Evolutionary conservation across 1,139 yeast species (phyloP).

Genomic region (Wickerhamomyces sp.): DNA sequence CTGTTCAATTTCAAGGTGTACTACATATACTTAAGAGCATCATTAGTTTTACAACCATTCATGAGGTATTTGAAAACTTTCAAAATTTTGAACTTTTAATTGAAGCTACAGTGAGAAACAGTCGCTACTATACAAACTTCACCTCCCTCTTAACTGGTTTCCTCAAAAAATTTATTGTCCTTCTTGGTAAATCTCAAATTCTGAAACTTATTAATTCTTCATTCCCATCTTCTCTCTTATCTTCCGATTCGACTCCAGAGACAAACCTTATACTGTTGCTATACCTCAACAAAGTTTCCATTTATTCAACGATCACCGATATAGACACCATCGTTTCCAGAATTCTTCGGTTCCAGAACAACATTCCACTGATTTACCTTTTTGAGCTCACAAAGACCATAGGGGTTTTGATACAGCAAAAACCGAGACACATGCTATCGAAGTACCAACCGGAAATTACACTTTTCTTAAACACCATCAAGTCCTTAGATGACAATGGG

Average conservation of each 20-base stretch:
- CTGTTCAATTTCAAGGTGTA: constrained; percentile 23
- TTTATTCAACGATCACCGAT: constrained; percentile 11
- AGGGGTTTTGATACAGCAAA: constrained; percentile 18
- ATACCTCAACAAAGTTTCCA: constrained; percentile 16
- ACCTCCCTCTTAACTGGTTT: constrained; percentile 10
- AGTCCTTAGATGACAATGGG: neutral
- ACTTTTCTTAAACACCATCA: constrained; percentile 9
- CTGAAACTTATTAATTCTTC: constrained; percentile 1
- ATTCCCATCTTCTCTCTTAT: constrained; percentile 6
- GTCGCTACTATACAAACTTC: constrained; percentile 20
- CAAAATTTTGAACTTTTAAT: constrained; percentile 8
- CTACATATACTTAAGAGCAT: constrained; percentile 19
- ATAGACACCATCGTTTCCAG: constrained; percentile 8
- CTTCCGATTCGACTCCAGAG: constrained; percentile 12
- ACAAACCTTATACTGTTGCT: constrained; percentile 10
- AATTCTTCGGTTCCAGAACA: constrained; percentile 10
- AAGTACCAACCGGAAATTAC: constrained; percentile 8
- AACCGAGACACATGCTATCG: constrained; percentile 9
- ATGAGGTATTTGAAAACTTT: constrained; percentile 9
- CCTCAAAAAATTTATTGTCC: constrained; percentile 18
- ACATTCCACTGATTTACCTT: constrained; percentile 13
- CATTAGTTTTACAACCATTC: constrained; percentile 11
- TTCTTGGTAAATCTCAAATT: constrained; percentile 8
- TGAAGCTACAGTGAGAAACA: constrained; percentile 20
- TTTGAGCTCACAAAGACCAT: constrained; percentile 23